Conservation (phyloP, 1,139 yeast genomes). For the Pichia cactophila region DNA sequence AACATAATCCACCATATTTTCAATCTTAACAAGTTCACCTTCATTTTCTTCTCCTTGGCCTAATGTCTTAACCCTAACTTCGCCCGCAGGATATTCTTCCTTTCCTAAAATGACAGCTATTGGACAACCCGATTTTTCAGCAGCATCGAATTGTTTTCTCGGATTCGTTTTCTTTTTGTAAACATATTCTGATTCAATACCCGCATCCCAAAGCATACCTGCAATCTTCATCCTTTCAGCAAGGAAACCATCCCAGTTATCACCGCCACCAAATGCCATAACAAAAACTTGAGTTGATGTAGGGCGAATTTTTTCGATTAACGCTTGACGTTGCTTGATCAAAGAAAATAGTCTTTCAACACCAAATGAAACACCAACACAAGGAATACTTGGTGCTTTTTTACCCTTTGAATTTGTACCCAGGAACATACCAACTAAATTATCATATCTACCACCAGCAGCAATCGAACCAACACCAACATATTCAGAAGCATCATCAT, state of each 20-base stretch:
- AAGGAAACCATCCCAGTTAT: constrained; percentile 87
- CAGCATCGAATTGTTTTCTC: constrained; percentile 94
- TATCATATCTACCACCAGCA: constrained; percentile 98
- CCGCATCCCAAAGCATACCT: constrained; percentile 76
- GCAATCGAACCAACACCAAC: constrained; percentile 98
- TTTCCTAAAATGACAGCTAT: constrained; percentile 90
- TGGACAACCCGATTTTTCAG: constrained; percentile 89
- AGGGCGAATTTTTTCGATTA: constrained; percentile 58
- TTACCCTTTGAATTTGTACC: constrained; percentile 58
- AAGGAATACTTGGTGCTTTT: constrained; percentile 74
- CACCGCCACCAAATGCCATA: constrained; percentile 98
- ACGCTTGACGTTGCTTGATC: constrained; percentile 62
- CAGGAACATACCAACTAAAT: constrained; percentile 93
- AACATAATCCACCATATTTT: constrained; percentile 50
- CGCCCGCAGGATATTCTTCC: constrained; percentile 73
- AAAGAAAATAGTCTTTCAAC: constrained; percentile 90
- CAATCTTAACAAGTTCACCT: constrained; percentile 68
- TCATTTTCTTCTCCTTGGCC: constrained; percentile 87
- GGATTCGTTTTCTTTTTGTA: constrained; percentile 90
- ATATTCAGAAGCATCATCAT: constrained; percentile 88
- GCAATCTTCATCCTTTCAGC: constrained; percentile 86
- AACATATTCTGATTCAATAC: constrained; percentile 82
- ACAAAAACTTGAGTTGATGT: constrained; percentile 87
- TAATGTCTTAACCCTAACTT: constrained; percentile 74
- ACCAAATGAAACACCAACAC: constrained; percentile 96